phyloP scores from a whole-genome alignment of 2,329 filamentous ascomycete genomes.

The Berkeleyomyces basicola region DNA sequence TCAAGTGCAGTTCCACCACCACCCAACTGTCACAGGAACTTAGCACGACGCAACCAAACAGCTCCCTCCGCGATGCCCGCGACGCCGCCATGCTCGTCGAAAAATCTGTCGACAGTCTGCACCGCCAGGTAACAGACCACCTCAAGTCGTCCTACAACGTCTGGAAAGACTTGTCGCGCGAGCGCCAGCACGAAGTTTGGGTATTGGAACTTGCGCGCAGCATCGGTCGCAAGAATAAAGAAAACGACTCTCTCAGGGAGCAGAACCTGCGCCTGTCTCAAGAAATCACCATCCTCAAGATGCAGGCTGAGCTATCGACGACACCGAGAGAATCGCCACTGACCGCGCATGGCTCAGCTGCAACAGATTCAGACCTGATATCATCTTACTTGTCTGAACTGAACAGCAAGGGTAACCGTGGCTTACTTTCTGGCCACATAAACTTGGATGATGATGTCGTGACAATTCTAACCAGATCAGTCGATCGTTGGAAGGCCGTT shows the following conservation, averaged over 20 bases:
- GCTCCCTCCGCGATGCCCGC: slow-evolving; percentile 26
- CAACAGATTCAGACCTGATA: slow-evolving; percentile 33
- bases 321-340: slow-evolving; percentile 34
- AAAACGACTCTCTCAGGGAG: slow-evolving; percentile 34
- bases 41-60: slow-evolving; percentile 25
- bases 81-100: slow-evolving; percentile 33
- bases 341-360: slow-evolving; percentile 33
- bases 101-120: slow-evolving; percentile 39
- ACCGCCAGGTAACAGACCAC: slow-evolving; percentile 56
- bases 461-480: slow-evolving; percentile 34
- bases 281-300: slow-evolving; percentile 38
- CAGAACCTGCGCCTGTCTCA: slow-evolving; percentile 35
- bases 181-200: slow-evolving; percentile 44
- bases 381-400: slow-evolving; percentile 29
- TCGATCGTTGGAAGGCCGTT: slow-evolving; percentile 46
- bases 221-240: slow-evolving; percentile 39
- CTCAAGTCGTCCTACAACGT: slow-evolving; percentile 59
- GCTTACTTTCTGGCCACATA: slow-evolving; percentile 12
- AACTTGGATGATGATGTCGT: slow-evolving; percentile 34
- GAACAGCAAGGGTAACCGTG: slow-evolving; percentile 21
- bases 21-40: slow-evolving; percentile 35
- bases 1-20: slow-evolving; percentile 33
- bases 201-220: slow-evolving; percentile 43
- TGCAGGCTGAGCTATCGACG: slow-evolving; percentile 36
- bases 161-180: slow-evolving; percentile 49